Evolutionary conservation across 2,329 filamentous ascomycete species (phyloP), one percentile per base, ranked within the genome.

Genomic region (Teratosphaeria destructans): DNA sequence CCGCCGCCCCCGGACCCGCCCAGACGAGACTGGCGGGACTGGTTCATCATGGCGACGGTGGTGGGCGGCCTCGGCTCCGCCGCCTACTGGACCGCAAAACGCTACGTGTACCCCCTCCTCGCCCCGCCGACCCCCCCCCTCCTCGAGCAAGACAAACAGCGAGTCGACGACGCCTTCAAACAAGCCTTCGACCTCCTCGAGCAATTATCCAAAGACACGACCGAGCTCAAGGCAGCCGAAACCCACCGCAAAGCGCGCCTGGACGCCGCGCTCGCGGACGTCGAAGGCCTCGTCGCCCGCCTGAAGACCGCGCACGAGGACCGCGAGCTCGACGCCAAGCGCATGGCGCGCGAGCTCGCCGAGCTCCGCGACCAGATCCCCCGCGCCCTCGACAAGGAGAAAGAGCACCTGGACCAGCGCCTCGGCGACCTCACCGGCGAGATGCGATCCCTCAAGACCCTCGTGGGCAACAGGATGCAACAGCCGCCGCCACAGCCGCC

Each of bases 31-130:
- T 99, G 94, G 94, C 84, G 95, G 62, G 94, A 99, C 72, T 97
- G 91, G 89, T 99, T 99, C 76, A 97, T 99, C 75, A 96, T 97
- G 90, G 94, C 94, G 7, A 99, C 94, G 0, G 89, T 97, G 12
- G 87, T 95, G 63, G 88, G 91, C 60, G 90, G 92, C 55, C 86
- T 96, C 23, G 83, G 90, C 47, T 97, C 96, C 70, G 93, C 92
- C 0, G 76, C 96, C 26, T 99, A 94, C 72, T 84, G 87, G 64
- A 82, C 96, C 16, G 89, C 91, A 62, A 95, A 95, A 85, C 89
- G 94, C 70, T 99, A 99, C 69, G 85, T 99, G 60, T 84, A 88
- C 64, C 94, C 94, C 52, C 79, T 99, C 32, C 90, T 99, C 62
- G 87, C 92, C 12, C 95, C 94, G 3, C 94, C 94, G 1, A 99